A percentile compares a stretch with the other conserved stretches of the same genome.
These are phyloP conservation scores for Sclerotiophoma versabilis DNA, from an alignment of 2,329 filamentous ascomycete genomes.

Conservation along the genomic window DNA sequence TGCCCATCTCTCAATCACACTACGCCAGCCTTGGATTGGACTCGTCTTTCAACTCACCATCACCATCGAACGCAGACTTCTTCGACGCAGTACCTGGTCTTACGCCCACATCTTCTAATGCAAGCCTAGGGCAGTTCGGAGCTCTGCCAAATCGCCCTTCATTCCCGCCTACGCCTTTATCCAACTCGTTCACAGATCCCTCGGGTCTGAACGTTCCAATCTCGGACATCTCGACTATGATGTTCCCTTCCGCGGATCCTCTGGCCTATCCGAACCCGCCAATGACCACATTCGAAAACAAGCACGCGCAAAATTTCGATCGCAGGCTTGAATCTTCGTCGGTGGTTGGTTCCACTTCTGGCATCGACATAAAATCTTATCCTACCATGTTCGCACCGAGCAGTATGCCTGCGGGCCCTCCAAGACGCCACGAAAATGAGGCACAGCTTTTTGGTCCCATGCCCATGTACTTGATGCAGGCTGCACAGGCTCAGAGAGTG, in stretches of 20 bases:
- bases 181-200: conserved; percentile 40
- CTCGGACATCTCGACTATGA: conserved; percentile 76
- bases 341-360: conserved; percentile 27
- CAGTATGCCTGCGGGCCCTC: conserved; percentile 24
- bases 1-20: conserved; percentile 40
- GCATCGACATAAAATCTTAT: conserved; percentile 39
- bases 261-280: conserved; percentile 82
- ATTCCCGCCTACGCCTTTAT: conserved; percentile 40
- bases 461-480: conserved; percentile 73
- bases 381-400: conserved; percentile 32
- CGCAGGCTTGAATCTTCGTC: conserved; percentile 33
- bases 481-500: conserved; percentile 32
- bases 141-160: conserved; percentile 35
- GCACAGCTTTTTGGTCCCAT: conserved; percentile 75
- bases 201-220: conserved; percentile 56
- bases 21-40: conserved; percentile 39
- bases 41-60: conserved; percentile 34
- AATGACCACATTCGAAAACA: conserved; percentile 65
- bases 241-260: conserved; percentile 81
- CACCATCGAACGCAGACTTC: conserved; percentile 36
- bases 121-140: conserved; percentile 38
- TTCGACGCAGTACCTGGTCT: conserved; percentile 43
- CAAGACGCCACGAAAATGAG: conserved; percentile 65
- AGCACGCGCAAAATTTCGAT: conserved; percentile 39
- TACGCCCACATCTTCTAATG: conserved; percentile 44